Conservation (phyloP, 441 rosid species). For the Euphorbia schlechtendalii region DNA sequence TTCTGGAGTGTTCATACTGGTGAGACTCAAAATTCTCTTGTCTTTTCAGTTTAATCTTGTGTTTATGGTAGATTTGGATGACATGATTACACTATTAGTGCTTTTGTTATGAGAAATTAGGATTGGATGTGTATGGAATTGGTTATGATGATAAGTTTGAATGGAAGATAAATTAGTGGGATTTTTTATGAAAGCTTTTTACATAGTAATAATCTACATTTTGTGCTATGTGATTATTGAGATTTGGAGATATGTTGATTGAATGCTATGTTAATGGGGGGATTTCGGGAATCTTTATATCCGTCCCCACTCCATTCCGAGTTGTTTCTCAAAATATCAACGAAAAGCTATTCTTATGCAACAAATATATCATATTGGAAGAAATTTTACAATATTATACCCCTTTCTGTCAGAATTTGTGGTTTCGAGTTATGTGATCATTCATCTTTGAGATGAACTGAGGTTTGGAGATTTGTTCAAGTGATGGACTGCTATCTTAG, state of each 20-base stretch:
- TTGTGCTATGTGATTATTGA: background rate
- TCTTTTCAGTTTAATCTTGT: slow-evolving; percentile 14
- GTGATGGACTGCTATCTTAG: too few species aligned
- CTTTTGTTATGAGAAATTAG: background rate
- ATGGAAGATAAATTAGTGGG: background rate
- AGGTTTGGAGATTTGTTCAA: too few species aligned
- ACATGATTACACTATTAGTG: background rate
- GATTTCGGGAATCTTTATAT: too few species aligned
- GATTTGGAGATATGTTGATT: background rate
- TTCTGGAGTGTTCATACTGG: slow-evolving; percentile 52
- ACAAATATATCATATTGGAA: too few species aligned
- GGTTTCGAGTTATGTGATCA: too few species aligned
- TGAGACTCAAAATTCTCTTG: slow-evolving; percentile 23
- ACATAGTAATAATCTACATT: background rate
- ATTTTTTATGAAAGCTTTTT: background rate
- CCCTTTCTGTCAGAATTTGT: too few species aligned
- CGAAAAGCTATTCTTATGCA: too few species aligned
- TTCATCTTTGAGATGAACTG: too few species aligned
- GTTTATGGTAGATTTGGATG: background rate
- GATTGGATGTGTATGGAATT: background rate
- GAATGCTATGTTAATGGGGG: too few species aligned
- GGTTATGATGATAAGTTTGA: background rate
- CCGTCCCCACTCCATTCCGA: too few species aligned
- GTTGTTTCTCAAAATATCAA: too few species aligned
- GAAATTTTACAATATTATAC: too few species aligned